Conservation (phyloP, 106 monocot species). For the Alisma plantagoaquatica region DNA sequence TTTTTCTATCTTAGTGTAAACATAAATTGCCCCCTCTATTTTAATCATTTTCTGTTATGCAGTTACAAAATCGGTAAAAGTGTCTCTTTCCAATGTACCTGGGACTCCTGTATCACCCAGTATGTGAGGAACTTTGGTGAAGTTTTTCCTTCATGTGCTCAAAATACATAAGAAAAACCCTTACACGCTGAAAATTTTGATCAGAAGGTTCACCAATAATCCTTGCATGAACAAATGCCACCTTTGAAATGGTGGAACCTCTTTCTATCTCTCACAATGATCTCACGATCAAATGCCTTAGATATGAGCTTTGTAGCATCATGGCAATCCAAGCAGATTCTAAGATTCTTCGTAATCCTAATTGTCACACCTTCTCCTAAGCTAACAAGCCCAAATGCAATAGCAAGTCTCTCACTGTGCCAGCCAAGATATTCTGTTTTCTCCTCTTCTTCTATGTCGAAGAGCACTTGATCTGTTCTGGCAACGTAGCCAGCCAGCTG, state of each 20-base stretch:
- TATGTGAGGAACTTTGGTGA: no score
- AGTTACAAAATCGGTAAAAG: no score
- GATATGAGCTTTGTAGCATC: slow-evolving; percentile 56
- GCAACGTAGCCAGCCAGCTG: slow-evolving; percentile 42
- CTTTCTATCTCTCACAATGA: slow-evolving; percentile 59
- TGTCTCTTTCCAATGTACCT: no score
- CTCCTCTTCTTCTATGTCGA: slow-evolving; percentile 37
- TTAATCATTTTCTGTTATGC: no score
- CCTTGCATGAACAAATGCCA: slow-evolving; percentile 63
- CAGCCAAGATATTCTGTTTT: slow-evolving; percentile 35
- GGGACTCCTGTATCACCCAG: no score
- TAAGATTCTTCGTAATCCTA: slow-evolving; percentile 63
- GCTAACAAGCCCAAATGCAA: slow-evolving; percentile 62
- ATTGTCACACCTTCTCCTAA: slow-evolving; percentile 32
- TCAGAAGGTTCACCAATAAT: slow-evolving; percentile 91
- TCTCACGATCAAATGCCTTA: slow-evolving; percentile 36
- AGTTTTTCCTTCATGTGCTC: no score
- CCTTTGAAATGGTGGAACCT: slow-evolving; percentile 74
- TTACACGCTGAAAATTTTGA: no score
- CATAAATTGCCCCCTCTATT: no score
- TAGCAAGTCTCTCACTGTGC: slow-evolving; percentile 82
- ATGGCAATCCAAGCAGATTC: slow-evolving; percentile 76
- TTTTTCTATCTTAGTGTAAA: no score
- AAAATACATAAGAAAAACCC: no score
- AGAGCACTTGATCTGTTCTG: slow-evolving; percentile 20